phyloP scores from a whole-genome alignment of 164 flowering plant genomes.

The Chimonanthus salicifolius region DNA sequence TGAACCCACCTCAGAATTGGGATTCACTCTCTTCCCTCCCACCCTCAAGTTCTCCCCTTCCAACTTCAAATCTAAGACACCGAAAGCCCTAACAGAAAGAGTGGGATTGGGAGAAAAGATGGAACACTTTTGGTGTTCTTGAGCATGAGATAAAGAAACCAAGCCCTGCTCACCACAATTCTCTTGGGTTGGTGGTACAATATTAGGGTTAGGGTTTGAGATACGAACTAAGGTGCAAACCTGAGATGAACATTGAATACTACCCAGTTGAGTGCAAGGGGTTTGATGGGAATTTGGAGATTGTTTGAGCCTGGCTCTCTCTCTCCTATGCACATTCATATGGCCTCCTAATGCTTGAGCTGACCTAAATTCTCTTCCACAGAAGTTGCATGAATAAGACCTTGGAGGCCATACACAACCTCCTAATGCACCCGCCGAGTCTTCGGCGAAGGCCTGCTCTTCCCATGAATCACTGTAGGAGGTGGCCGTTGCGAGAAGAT shows the following conservation, averaged over 20 bases:
- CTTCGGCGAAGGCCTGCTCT: constrained; percentile 89
- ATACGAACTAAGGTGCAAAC: constrained; percentile 34
- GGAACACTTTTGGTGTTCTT: constrained; percentile 16
- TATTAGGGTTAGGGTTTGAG: constrained; percentile 23
- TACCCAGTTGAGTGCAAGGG: constrained; percentile 17
- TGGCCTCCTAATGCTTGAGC: constrained; percentile 94
- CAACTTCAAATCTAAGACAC: constrained; percentile 67
- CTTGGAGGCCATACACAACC: constrained; percentile 92
- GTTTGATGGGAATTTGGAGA: constrained; percentile 25
- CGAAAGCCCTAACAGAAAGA: constrained; percentile 26
- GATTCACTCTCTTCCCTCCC: constrained; percentile 18
- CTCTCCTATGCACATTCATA: constrained; percentile 88
- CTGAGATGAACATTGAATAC: constrained; percentile 27
- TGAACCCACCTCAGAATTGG: constrained; percentile 32
- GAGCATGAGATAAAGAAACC: constrained; percentile 17
- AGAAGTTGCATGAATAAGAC: constrained; percentile 82
- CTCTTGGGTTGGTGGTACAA: constrained; percentile 20
- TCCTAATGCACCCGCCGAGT: constrained; percentile 67
- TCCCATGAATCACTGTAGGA: constrained; percentile 68
- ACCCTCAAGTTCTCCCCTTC: constrained; percentile 36
- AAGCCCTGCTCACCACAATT: constrained; percentile 12
- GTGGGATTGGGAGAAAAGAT: constrained; percentile 17
- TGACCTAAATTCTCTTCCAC: constrained; percentile 78
- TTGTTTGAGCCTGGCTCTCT: constrained; percentile 73
- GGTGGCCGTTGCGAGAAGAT: constrained; percentile 7